These are phyloP conservation scores for Colletotrichum melonis DNA, from an alignment of 2,329 filamentous ascomycete genomes.

Conservation along the genomic window DNA sequence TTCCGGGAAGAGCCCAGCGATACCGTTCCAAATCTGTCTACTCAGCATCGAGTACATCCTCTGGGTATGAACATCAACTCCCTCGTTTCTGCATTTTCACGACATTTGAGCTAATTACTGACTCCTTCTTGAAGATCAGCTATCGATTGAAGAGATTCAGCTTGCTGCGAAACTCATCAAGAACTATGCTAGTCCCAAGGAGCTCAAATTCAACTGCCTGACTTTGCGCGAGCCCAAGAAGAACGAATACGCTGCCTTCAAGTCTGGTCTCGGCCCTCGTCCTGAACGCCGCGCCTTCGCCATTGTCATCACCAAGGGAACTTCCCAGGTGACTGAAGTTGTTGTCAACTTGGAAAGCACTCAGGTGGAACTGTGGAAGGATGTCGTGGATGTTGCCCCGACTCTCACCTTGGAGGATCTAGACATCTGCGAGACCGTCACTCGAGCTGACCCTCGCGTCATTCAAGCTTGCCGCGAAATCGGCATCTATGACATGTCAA, in stretches of 20 bases:
- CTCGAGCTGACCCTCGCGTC: constrained; percentile 76
- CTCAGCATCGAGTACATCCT: constrained; percentile 48
- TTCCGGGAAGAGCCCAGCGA: constrained; percentile 55
- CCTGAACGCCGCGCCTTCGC: constrained; percentile 50
- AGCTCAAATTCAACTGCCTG: constrained; percentile 68
- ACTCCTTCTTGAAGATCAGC: constrained; percentile 54
- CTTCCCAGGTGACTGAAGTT: background rate
- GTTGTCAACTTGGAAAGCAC: background rate
- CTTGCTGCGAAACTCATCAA: constrained; percentile 61
- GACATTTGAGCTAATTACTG: background rate
- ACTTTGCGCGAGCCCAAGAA: constrained; percentile 75
- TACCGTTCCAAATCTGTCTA: constrained; percentile 47
- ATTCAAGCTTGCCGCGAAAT: constrained; percentile 81
- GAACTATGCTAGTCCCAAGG: constrained; percentile 46
- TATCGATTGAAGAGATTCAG: constrained; percentile 66
- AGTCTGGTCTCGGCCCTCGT: constrained; percentile 59
- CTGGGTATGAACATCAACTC: constrained; percentile 42
- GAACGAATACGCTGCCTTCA: constrained; percentile 70
- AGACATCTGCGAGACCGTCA: constrained; percentile 77
- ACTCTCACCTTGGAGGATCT: constrained; percentile 83
- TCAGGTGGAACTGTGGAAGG: constrained; percentile 51
- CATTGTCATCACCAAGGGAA: background rate
- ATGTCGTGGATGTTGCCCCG: constrained; percentile 57
- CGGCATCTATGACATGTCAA: constrained; percentile 84
- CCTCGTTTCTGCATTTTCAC: background rate